phyloP scores from a whole-genome alignment of 1,139 yeast species.

The Pneumocystis canis region DNA sequence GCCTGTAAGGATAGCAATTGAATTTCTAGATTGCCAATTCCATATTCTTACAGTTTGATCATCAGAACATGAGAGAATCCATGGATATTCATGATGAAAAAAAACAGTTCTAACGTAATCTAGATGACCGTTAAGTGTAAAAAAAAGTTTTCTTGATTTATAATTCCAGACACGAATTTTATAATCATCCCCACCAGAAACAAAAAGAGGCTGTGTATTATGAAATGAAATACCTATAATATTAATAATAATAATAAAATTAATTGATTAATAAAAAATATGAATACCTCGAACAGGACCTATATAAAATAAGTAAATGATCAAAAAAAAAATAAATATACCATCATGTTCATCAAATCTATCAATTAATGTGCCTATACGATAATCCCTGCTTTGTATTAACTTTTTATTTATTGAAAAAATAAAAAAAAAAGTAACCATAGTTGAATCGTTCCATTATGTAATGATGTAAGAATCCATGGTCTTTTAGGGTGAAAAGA shows the following conservation, averaged over 20 bases:
- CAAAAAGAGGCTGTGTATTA: constrained; percentile 94
- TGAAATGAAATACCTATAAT: constrained; percentile 80
- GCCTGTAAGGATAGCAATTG: constrained; percentile 92
- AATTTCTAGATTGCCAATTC: constrained; percentile 96
- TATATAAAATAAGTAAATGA: background rate
- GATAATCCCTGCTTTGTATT: constrained; percentile 95
- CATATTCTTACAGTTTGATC: constrained; percentile 97
- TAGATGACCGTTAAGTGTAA: constrained; percentile 79
- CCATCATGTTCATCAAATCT: constrained; percentile 97
- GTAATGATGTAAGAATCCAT: constrained; percentile 89
- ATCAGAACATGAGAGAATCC: constrained; percentile 93
- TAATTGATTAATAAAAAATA: background rate
- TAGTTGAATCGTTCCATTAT: constrained; percentile 22
- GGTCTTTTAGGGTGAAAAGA: constrained; percentile 97
- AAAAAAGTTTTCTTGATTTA: constrained; percentile 77
- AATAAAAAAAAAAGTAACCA: background rate
- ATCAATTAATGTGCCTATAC: constrained; percentile 96
- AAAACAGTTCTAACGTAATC: constrained; percentile 91
- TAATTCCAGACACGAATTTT: constrained; percentile 92
- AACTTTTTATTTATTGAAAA: constrained; percentile 44
- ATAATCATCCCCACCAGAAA: constrained; percentile 94
- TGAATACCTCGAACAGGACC: background rate
- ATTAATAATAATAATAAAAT: background rate
- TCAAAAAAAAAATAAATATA: constrained; percentile 39
- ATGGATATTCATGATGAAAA: constrained; percentile 92